Percentiles rank a stretch among this genome's conserved stretches.
These are phyloP conservation scores for Rachicladosporium sp. DNA, from an alignment of 2,329 filamentous ascomycete genomes.

Conservation along the genomic window DNA sequence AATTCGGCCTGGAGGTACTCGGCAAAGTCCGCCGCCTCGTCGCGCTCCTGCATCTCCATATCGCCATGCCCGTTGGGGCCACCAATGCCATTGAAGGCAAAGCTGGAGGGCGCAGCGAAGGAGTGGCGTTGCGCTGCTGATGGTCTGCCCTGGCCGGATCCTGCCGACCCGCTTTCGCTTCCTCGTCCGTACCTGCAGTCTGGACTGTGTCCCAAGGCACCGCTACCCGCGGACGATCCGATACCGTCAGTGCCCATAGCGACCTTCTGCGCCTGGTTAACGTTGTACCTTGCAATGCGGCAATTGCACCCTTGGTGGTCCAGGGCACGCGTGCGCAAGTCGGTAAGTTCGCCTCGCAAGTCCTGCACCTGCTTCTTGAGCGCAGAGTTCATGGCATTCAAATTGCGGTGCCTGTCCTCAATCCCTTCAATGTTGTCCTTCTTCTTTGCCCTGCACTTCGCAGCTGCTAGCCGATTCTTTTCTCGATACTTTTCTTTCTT, in stretches of 20 bases:
- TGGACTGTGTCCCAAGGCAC: conserved; percentile 1
- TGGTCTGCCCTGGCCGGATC: conserved; percentile 2
- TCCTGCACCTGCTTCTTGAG: conserved; percentile 21
- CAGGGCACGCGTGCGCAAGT: conserved; percentile 20
- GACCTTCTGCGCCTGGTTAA: conserved; percentile 17
- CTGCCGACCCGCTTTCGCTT: conserved; percentile 6
- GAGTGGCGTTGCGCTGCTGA: conserved; percentile 1
- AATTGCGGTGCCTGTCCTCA: conserved; percentile 33
- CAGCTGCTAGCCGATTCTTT: conserved; percentile 60
- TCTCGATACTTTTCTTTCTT: conserved; percentile 51
- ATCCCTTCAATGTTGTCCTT: conserved; percentile 44
- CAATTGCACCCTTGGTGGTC: conserved; percentile 23
- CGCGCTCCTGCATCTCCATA: conserved; percentile 2
- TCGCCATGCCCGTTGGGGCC: conserved; percentile 4
- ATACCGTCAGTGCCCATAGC: conserved; percentile 7
- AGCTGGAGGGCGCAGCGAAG: conserved; percentile 4
- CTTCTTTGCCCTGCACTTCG: conserved; percentile 61
- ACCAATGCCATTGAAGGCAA: conserved; percentile 3
- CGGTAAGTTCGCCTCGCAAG: conserved; percentile 21
- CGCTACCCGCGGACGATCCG: conserved; percentile 13
- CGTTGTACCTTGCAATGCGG: conserved; percentile 23
- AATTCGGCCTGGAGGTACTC: conserved; percentile 2
- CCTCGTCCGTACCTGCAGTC: neutral
- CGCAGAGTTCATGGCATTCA: conserved; percentile 21
- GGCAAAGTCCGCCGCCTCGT: conserved; percentile 1